phyloP scores from a whole-genome alignment of 495 filamentous ascomycete species.

The Penicillium desertorum region DNA sequence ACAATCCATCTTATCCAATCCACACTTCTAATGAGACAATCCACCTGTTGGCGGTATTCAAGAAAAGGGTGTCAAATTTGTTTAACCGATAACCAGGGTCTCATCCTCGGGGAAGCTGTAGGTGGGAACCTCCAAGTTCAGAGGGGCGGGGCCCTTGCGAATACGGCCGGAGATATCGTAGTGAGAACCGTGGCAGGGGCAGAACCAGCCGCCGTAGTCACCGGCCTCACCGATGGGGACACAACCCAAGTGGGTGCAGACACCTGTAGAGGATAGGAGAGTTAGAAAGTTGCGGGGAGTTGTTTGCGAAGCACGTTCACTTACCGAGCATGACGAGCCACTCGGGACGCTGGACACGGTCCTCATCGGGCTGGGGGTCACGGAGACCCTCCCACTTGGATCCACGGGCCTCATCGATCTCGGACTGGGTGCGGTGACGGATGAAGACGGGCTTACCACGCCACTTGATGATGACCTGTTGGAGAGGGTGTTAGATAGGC shows the following conservation, averaged over 20 bases:
- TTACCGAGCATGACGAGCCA: constrained; percentile 98
- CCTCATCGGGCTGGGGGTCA: constrained; percentile 86
- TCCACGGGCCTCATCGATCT: constrained; percentile 82
- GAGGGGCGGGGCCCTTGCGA: constrained; percentile 90
- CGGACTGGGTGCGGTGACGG: constrained; percentile 88
- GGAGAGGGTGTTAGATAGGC: constrained; percentile 13
- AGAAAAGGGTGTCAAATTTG: constrained; percentile 19
- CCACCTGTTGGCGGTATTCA: constrained; percentile 6
- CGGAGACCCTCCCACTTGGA: constrained; percentile 74
- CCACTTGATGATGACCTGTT: constrained; percentile 98
- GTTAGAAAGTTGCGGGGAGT: constrained; percentile 13
- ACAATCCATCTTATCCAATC: constrained; percentile 18
- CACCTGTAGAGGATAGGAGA: constrained; percentile 53
- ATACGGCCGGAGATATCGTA: constrained; percentile 99
- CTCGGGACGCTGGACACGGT: constrained; percentile 96
- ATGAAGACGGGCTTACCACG: constrained; percentile 99
- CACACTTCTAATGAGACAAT: constrained; percentile 25
- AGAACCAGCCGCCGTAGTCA: constrained; percentile 99
- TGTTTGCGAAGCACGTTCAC: constrained; percentile 21
- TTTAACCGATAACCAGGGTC: constrained; percentile 76
- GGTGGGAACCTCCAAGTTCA: constrained; percentile 91
- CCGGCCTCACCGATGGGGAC: constrained; percentile 98
- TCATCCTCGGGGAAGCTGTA: constrained; percentile 86
- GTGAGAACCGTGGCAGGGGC: constrained; percentile 99
- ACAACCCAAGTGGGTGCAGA: constrained; percentile 99